Evolutionary conservation across 1,139 yeast species (phyloP).

Genomic region (Hanseniaspora uvarum): DNA sequence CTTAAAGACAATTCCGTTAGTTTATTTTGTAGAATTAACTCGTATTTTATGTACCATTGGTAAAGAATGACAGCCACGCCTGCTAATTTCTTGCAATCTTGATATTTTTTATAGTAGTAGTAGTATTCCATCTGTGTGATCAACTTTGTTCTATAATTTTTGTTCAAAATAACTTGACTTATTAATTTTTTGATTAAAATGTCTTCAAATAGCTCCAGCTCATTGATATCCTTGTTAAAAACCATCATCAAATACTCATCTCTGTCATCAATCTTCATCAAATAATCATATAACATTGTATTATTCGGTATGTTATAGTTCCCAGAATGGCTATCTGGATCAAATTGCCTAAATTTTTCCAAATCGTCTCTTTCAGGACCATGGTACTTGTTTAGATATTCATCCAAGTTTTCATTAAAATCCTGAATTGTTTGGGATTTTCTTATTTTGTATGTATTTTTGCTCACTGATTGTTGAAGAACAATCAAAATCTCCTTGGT

Average conservation of each 20-base stretch:
- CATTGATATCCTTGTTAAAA: not conserved
- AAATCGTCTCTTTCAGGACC: constrained; percentile 16
- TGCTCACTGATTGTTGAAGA: constrained; percentile 9
- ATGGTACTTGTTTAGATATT: not conserved
- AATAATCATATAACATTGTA: not conserved
- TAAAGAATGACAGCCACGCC: not conserved
- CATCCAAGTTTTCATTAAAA: constrained; percentile 1
- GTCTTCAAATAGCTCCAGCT: not conserved
- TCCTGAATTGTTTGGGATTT: constrained; percentile 12
- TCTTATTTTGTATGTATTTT: constrained; percentile 13
- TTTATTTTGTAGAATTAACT: not conserved
- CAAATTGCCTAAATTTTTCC: constrained; percentile 7
- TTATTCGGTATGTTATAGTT: constrained; percentile 13
- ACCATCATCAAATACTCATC: not conserved
- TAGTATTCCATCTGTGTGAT: constrained; percentile 14
- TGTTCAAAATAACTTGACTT: not conserved
- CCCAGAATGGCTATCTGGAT: not conserved
- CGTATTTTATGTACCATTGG: not conserved
- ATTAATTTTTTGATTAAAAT: not conserved
- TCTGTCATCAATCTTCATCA: not conserved
- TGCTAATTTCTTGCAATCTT: constrained; percentile 1
- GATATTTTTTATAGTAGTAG: constrained; percentile 9
- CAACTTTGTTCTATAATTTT: constrained; percentile 10
- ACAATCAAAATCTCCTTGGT: constrained; percentile 7
- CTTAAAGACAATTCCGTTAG: not conserved